Evolutionary conservation across 2,329 filamentous ascomycete genomes (phyloP).

Genomic region (Clonostachys chloroleuca): DNA sequence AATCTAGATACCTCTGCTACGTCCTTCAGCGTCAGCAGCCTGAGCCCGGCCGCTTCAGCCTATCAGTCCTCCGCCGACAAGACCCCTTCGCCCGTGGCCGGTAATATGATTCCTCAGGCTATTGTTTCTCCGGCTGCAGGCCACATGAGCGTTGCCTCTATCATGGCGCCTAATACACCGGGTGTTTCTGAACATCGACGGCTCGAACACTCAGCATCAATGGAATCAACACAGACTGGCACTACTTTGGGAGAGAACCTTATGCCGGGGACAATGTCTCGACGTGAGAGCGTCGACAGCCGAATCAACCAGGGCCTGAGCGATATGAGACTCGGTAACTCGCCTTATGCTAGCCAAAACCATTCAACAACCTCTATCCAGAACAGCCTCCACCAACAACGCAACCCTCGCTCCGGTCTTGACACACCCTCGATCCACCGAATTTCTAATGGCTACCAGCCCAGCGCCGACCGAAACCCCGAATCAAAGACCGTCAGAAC

Average conservation of each 20-base stretch:
- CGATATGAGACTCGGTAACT: constrained; percentile 60
- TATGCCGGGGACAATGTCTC: constrained; percentile 40
- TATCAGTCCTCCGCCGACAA: constrained; percentile 53
- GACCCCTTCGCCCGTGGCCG: constrained; percentile 55
- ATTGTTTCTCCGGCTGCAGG: constrained; percentile 50
- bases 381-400: constrained; percentile 63
- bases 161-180: constrained; percentile 56
- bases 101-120: constrained; percentile 43
- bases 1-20: constrained; percentile 29
- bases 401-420: constrained; percentile 49
- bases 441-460: constrained; percentile 62
- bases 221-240: constrained; percentile 22
- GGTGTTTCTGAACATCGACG: constrained; percentile 30
- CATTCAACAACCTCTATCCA: constrained; percentile 73
- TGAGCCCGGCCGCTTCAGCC: constrained; percentile 35
- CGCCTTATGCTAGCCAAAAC: constrained; percentile 72
- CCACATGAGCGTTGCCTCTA: constrained; percentile 63
- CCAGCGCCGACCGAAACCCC: constrained; percentile 52
- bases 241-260: constrained; percentile 25
- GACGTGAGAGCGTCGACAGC: constrained; percentile 77
- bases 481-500: constrained; percentile 55
- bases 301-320: constrained; percentile 69
- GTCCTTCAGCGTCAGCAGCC: constrained; percentile 28
- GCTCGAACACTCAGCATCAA: constrained; percentile 32
- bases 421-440: constrained; percentile 51